Evolutionary conservation across 139 green algal genomes (phyloP).

Genomic region (Medakamo hakoo): DNA sequence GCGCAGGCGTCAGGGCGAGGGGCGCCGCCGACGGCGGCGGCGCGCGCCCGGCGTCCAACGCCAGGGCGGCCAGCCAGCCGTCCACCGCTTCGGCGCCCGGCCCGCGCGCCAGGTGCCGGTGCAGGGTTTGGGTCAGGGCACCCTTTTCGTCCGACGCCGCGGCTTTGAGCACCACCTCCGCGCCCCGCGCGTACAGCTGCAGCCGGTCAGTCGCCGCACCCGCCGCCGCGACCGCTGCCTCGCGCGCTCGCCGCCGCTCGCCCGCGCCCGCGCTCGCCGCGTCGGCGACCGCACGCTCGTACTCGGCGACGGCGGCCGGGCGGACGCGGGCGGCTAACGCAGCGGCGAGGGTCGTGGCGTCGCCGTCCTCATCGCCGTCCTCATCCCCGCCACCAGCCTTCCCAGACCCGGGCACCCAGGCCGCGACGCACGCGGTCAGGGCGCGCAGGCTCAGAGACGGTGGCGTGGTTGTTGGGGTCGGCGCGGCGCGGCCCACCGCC

Average conservation of each 20-base stretch:
- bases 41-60: slow-evolving; percentile 6
- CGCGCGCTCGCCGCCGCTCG: slow-evolving; percentile 31
- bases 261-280: slow-evolving; percentile 58
- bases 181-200: slow-evolving; percentile 41
- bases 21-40: background rate
- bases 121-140: slow-evolving; percentile 14
- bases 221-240: slow-evolving; percentile 20
- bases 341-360: slow-evolving; percentile 16
- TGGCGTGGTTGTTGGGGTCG: background rate
- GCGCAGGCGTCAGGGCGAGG: slow-evolving; percentile 12
- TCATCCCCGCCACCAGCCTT: background rate
- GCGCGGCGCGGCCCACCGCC: slow-evolving; percentile 5
- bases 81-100: slow-evolving; percentile 31
- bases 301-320: slow-evolving; percentile 32
- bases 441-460: background rate
- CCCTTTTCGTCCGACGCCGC: slow-evolving; percentile 18
- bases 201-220: slow-evolving; percentile 19
- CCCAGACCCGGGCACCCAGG: background rate
- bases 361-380: too few species aligned
- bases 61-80: slow-evolving; percentile 36
- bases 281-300: slow-evolving; percentile 33
- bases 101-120: slow-evolving; percentile 47
- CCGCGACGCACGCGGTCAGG: background rate
- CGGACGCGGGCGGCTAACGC: slow-evolving; percentile 28
- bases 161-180: slow-evolving; percentile 31